Conservation (phyloP, 345 rosid species). For the Sisymbrium irio region DNA sequence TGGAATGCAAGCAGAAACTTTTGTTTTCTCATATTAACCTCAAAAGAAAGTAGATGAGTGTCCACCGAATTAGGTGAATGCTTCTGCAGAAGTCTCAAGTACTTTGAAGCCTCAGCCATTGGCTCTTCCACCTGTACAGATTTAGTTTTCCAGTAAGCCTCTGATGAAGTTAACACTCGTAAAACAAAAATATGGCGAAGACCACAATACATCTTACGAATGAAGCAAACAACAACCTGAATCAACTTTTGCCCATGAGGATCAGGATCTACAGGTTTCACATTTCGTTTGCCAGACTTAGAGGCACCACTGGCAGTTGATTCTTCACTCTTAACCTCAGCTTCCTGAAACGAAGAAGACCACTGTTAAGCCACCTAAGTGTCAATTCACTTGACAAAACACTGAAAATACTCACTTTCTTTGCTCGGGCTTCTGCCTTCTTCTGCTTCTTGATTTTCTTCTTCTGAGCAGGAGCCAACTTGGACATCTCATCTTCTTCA, state of each 20-base stretch:
- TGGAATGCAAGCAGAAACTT: conserved; percentile 88
- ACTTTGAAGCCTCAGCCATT: conserved; percentile 83
- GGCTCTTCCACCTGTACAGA: conserved; percentile 79
- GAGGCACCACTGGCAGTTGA: conserved; percentile 62
- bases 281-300: conserved; percentile 82
- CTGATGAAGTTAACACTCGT: conserved; percentile 5
- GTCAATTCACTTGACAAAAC: conserved; percentile 11
- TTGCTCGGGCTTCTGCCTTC: conserved; percentile 96
- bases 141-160: conserved; percentile 20
- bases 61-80: conserved; percentile 78
- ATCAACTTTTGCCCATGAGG: conserved; percentile 86
- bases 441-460: conserved; percentile 92
- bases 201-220: background rate
- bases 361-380: conserved; percentile 22
- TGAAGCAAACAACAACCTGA: conserved; percentile 57
- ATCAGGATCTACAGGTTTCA: conserved; percentile 93
- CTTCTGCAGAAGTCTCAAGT: conserved; percentile 89
- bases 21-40: conserved; percentile 91
- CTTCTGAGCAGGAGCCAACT: conserved; percentile 85
- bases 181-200: background rate
- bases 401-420: conserved; percentile 56
- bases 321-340: conserved; percentile 84
- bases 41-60: conserved; percentile 94
- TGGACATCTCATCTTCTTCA: conserved; percentile 75
- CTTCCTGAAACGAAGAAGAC: conserved; percentile 60